phyloP scores from a whole-genome alignment of 345 rosid genomes.

The Moricandia moricandioides region DNA sequence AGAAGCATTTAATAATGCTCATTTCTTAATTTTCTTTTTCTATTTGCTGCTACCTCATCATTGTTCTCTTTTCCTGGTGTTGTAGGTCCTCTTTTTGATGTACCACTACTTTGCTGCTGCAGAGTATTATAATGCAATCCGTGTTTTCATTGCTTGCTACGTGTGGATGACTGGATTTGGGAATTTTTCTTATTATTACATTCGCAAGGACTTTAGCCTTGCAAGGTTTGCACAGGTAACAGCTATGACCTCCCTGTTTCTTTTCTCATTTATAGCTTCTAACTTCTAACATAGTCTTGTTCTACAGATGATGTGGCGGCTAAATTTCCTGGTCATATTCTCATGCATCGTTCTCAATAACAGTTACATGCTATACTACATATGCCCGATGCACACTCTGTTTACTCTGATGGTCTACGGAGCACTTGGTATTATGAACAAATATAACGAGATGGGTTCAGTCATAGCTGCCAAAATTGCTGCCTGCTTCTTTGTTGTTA shows the following conservation, averaged over 20 bases:
- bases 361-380: slow-evolving; percentile 89
- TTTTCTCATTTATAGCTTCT: slow-evolving; percentile 17
- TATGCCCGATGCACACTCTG: slow-evolving; percentile 99
- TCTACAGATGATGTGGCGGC: slow-evolving; percentile 99
- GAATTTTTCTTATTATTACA: slow-evolving; percentile 93
- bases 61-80: slow-evolving; percentile 27
- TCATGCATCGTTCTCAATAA: slow-evolving; percentile 85
- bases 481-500: slow-evolving; percentile 82
- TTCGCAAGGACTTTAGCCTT: slow-evolving; percentile 96
- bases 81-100: slow-evolving; percentile 96
- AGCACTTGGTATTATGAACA: slow-evolving; percentile 86
- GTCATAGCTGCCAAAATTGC: slow-evolving; percentile 70
- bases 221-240: slow-evolving; percentile 95
- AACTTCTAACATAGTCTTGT: slow-evolving; percentile 24
- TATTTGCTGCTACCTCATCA: slow-evolving; percentile 10
- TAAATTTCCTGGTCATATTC: slow-evolving; percentile 87
- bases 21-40: not conserved
- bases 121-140: slow-evolving; percentile 92
- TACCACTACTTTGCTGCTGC: slow-evolving; percentile 98
- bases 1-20: not conserved
- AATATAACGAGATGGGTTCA: slow-evolving; percentile 77
- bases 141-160: slow-evolving; percentile 91
- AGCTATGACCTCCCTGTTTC: not conserved
- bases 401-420: slow-evolving; percentile 99
- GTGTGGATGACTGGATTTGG: slow-evolving; percentile 99